These are phyloP conservation scores for Schizochytrium sp. DNA, from an alignment of 108 stramenopile genomes.

Conservation along the genomic window DNA sequence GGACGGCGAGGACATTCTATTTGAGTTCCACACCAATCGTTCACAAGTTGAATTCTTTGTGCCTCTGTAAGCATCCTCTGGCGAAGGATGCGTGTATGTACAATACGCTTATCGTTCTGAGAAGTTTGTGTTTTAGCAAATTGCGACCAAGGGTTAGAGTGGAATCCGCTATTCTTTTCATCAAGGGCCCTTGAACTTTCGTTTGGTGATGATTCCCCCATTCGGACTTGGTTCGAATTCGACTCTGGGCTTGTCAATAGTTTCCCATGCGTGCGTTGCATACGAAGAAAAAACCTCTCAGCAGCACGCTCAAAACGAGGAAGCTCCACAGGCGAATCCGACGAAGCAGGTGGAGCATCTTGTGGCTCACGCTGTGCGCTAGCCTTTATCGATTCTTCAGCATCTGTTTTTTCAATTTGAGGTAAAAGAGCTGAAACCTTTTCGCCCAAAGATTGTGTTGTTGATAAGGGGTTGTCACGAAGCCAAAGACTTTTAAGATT, in stretches of 20 bases:
- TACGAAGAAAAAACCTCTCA: neutral
- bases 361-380: neutral
- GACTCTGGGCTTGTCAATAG: too few relatives aligned
- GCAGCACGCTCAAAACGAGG: conserved; percentile 31
- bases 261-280: neutral
- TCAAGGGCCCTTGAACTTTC: too few relatives aligned
- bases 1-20: neutral
- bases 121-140: neutral
- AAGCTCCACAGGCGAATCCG: neutral
- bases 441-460: neutral
- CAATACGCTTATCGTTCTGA: neutral
- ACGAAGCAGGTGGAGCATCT: neutral
- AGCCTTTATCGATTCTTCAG: neutral
- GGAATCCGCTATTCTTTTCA: too few relatives aligned
- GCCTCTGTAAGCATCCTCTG: conserved; percentile 26
- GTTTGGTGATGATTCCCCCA: too few relatives aligned
- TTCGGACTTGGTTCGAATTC: too few relatives aligned
- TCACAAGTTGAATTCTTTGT: neutral
- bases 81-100: conserved; percentile 1
- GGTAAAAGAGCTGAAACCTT: neutral
- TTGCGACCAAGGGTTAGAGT: too few relatives aligned
- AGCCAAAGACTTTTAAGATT: neutral
- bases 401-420: neutral
- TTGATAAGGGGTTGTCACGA: neutral
- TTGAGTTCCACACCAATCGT: neutral